A percentile compares a stretch with the other conserved stretches of the same genome.
phyloP scores from a whole-genome alignment of 148 eudicot species.

The Cornus florida region DNA sequence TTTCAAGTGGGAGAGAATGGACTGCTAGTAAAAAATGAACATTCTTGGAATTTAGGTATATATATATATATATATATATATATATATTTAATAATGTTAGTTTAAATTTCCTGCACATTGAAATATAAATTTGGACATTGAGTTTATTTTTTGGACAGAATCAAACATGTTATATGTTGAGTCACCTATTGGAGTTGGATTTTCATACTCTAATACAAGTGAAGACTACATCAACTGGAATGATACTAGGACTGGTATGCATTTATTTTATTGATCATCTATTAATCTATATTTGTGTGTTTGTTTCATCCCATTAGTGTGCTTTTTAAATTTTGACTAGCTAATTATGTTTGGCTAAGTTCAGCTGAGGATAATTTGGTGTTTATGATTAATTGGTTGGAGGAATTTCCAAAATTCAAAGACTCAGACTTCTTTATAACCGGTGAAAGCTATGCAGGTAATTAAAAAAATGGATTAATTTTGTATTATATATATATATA shows the following conservation, averaged over 20 bases:
- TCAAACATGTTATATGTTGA: conserved; percentile 28
- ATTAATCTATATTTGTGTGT: not conserved
- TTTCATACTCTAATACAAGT: conserved; percentile 26
- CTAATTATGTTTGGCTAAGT: not conserved
- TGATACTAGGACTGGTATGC: conserved; percentile 20
- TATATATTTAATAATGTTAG: too few species aligned
- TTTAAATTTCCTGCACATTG: too few species aligned
- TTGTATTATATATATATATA: not conserved
- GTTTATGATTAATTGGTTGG: conserved; percentile 22
- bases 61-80: too few species aligned
- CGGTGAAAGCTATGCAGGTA: conserved; percentile 33
- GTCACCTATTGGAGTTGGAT: conserved; percentile 30
- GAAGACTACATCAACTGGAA: conserved; percentile 17
- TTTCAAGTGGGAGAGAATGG: conserved; percentile 14
- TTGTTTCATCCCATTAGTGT: not conserved
- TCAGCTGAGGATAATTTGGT: conserved; percentile 21
- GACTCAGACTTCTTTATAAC: conserved; percentile 17
- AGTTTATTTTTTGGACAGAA: conserved; percentile 5
- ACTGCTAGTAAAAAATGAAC: conserved; percentile 3
- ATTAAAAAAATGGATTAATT: not conserved
- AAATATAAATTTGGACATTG: too few species aligned
- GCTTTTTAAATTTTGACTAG: not conserved
- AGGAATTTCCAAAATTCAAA: conserved; percentile 24
- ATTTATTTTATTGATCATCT: not conserved
- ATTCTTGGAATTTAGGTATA: conserved; percentile 22